phyloP scores from a whole-genome alignment of 106 monocot genomes.

The Dendrobium huoshanense region DNA sequence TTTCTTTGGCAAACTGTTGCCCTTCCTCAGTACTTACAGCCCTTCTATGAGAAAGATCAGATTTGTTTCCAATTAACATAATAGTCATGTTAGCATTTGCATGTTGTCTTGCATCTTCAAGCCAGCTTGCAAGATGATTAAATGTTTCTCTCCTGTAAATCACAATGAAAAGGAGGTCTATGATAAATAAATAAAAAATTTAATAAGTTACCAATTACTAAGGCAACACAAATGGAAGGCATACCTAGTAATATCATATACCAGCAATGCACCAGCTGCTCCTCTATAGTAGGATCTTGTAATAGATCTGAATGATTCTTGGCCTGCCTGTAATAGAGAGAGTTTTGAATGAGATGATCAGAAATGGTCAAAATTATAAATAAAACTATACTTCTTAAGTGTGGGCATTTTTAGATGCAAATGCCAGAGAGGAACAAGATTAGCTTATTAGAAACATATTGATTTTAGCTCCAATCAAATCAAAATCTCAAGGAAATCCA shows the following conservation, averaged over 20 bases:
- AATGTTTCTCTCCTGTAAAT: slow-evolving; percentile 25
- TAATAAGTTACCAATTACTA: neutral
- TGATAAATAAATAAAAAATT: neutral
- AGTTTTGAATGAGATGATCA: neutral
- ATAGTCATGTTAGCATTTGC: slow-evolving; percentile 33
- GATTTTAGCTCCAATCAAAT: too few relatives aligned
- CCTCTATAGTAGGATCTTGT: slow-evolving; percentile 62
- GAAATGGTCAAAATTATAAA: neutral
- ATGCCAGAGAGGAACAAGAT: neutral
- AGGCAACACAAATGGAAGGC: neutral
- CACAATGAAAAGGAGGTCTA: neutral
- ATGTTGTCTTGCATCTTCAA: slow-evolving; percentile 32
- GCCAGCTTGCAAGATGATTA: slow-evolving; percentile 33
- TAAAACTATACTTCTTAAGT: neutral
- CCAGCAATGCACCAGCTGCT: slow-evolving; percentile 44
- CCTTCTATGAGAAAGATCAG: slow-evolving; percentile 29
- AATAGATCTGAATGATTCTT: slow-evolving; percentile 53
- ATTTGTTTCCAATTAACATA: slow-evolving; percentile 29
- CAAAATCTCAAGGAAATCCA: too few relatives aligned
- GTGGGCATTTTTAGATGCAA: neutral
- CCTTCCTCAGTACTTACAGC: slow-evolving; percentile 34
- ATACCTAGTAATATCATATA: slow-evolving; percentile 51
- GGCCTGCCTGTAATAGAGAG: slow-evolving; percentile 27
- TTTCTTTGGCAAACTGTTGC: slow-evolving; percentile 36
- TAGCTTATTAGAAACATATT: neutral